A percentile compares a stretch with the other conserved stretches of the same genome.
phyloP scores from a whole-genome alignment of 176 grass and related monocot genomes.

The barley (Hordeum vulgare) region MorexV3_pseudomolecules_assembly NC_058519.1:650904645-650905144 shows the following conservation, averaged over 20 bases:
- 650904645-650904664: conserved; percentile 88
- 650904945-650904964: not conserved
- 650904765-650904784: not conserved
- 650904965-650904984: not conserved
- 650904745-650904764: conserved; percentile 18
- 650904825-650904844: conserved; percentile 67
- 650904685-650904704: conserved; percentile 96
- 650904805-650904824: not conserved
- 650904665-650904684: conserved; percentile 89
- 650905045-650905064: conserved; percentile 76
- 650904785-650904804: not conserved
- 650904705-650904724: conserved; percentile 94
- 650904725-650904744: conserved; percentile 66
- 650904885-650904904: conserved; percentile 74
- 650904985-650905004: conserved; percentile 59
- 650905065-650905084: conserved; percentile 89
- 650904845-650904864: conserved; percentile 80
- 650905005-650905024: conserved; percentile 91
- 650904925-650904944: conserved; percentile 20
- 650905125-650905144: conserved; percentile 2
- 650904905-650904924: conserved; percentile 76
- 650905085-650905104: conserved; percentile 44
- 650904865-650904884: conserved; percentile 86
- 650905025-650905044: conserved; percentile 73
- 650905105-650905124: conserved; percentile 20